These are phyloP conservation scores for Mariannaea sp. DNA, from an alignment of 2,329 filamentous ascomycete genomes.

Conservation along the genomic window DNA sequence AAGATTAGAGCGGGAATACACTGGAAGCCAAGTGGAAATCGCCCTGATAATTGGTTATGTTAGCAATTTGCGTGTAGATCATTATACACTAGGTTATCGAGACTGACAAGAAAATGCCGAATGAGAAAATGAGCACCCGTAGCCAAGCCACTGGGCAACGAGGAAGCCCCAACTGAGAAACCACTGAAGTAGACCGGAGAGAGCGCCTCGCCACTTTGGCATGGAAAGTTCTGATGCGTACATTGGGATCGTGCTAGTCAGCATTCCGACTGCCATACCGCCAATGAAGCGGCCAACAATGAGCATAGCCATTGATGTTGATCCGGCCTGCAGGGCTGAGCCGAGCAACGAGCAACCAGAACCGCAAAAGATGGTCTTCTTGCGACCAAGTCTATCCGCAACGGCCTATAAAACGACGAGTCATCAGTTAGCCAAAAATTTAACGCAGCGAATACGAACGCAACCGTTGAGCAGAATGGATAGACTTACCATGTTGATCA, in stretches of 20 bases:
- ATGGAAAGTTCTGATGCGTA: conserved; percentile 51
- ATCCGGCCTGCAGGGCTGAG: conserved; percentile 40
- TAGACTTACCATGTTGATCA: conserved; percentile 36
- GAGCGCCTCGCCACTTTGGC: conserved; percentile 44
- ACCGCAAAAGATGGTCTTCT: conserved; percentile 39
- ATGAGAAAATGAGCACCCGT: conserved; percentile 38
- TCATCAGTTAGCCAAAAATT: background rate
- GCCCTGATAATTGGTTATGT: conserved; percentile 28
- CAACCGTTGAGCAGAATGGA: background rate
- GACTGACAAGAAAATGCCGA: conserved; percentile 38
- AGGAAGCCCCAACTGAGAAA: conserved; percentile 50
- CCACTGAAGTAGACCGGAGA: conserved; percentile 51
- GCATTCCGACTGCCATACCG: conserved; percentile 53
- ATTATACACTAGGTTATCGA: background rate
- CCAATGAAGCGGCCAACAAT: conserved; percentile 56
- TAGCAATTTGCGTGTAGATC: background rate
- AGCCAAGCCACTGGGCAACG: conserved; percentile 45
- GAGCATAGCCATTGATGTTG: conserved; percentile 46
- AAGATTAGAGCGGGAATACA: conserved; percentile 35
- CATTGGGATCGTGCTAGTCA: conserved; percentile 53
- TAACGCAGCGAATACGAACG: background rate
- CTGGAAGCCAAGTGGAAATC: conserved; percentile 42
- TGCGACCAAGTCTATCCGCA: conserved; percentile 40
- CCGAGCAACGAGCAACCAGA: conserved; percentile 39
- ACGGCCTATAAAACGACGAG: conserved; percentile 22